Evolutionary conservation across 2,329 filamentous ascomycete genomes (phyloP).

Genomic region (Botrytis aclada): DNA sequence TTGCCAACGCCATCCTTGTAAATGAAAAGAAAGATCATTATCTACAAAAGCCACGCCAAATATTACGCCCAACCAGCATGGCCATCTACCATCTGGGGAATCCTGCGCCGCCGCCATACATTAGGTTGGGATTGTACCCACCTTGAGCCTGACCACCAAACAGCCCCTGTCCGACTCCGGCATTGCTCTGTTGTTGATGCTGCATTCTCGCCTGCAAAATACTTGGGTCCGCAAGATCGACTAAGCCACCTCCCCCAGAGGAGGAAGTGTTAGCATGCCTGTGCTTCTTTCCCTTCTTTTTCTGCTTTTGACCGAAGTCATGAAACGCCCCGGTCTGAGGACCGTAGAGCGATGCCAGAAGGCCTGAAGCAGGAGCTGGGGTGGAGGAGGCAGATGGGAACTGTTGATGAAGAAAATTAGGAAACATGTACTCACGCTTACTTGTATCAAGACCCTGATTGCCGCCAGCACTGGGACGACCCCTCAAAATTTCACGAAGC

Average conservation of each 20-base stretch:
- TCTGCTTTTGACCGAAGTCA: slow-evolving; percentile 94
- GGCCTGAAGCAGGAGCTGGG: slow-evolving; percentile 84
- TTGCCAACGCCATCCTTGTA: slow-evolving; percentile 34
- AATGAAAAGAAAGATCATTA: slow-evolving; percentile 36
- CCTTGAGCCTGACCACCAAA: slow-evolving; percentile 88
- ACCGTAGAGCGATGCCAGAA: slow-evolving; percentile 89
- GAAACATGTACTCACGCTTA: slow-evolving; percentile 99
- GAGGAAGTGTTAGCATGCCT: slow-evolving; percentile 99
- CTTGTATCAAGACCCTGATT: slow-evolving; percentile 75
- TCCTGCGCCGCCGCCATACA: slow-evolving; percentile 58
- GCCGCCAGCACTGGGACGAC: slow-evolving; percentile 59
- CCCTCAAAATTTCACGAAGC: slow-evolving; percentile 78
- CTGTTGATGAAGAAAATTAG: slow-evolving; percentile 85
- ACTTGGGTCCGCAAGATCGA: slow-evolving; percentile 99
- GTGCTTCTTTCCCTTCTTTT: slow-evolving; percentile 99
- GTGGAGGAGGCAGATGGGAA: slow-evolving; percentile 78
- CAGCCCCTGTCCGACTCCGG: slow-evolving; percentile 82
- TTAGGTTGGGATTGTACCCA: slow-evolving; percentile 88
- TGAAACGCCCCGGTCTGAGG: slow-evolving; percentile 80
- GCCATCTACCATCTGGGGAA: slow-evolving; percentile 61
- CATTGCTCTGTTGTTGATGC: slow-evolving; percentile 77
- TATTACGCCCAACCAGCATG: slow-evolving; percentile 30
- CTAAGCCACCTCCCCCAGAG: slow-evolving; percentile 97
- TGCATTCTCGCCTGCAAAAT: slow-evolving; percentile 98
- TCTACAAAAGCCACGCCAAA: slow-evolving; percentile 31